Evolutionary conservation across 208 protist genomes (phyloP).

Genomic region (Crithidia fasciculata): DNA sequence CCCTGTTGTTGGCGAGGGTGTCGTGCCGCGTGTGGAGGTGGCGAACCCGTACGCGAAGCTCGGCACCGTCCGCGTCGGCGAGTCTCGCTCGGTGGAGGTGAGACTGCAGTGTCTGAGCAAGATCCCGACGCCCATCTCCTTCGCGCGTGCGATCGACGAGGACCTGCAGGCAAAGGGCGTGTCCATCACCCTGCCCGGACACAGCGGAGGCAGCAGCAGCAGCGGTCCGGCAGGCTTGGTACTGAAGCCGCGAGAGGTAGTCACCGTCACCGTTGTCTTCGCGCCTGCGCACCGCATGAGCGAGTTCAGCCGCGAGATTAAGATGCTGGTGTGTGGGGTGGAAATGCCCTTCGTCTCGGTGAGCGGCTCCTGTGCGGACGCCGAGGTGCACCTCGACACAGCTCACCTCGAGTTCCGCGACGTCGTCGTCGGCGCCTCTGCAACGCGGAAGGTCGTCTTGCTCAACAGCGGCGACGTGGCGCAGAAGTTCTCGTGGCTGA

Average conservation of each 20-base stretch:
- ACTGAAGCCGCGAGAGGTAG: slow-evolving; percentile 86
- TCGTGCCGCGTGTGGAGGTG: slow-evolving; percentile 89
- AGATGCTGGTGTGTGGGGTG: slow-evolving; percentile 90
- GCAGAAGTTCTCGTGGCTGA: slow-evolving; percentile 91
- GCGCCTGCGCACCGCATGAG: slow-evolving; percentile 83
- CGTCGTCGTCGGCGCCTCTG: slow-evolving; percentile 82
- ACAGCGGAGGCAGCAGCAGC: background rate
- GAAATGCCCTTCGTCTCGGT: slow-evolving; percentile 87
- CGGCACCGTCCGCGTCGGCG: slow-evolving; percentile 83
- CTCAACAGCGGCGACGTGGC: slow-evolving; percentile 97
- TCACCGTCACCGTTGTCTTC: slow-evolving; percentile 79
- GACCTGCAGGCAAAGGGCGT: slow-evolving; percentile 79
- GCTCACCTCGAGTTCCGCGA: slow-evolving; percentile 91
- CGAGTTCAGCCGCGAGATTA: slow-evolving; percentile 89
- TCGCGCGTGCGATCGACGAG: slow-evolving; percentile 65
- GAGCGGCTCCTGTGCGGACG: slow-evolving; percentile 91
- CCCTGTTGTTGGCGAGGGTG: slow-evolving; percentile 91
- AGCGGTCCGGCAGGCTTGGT: slow-evolving; percentile 23
- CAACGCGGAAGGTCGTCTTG: slow-evolving; percentile 84
- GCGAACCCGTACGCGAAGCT: slow-evolving; percentile 81
- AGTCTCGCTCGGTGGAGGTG: slow-evolving; percentile 71
- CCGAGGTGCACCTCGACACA: slow-evolving; percentile 95
- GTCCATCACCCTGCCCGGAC: slow-evolving; percentile 40
- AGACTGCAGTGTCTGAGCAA: slow-evolving; percentile 89
- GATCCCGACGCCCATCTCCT: slow-evolving; percentile 79